Evolutionary conservation across 2,329 filamentous ascomycete genomes (phyloP), one percentile per base, ranked within the genome.

Genomic region (Cladorrhinum sp.): DNA sequence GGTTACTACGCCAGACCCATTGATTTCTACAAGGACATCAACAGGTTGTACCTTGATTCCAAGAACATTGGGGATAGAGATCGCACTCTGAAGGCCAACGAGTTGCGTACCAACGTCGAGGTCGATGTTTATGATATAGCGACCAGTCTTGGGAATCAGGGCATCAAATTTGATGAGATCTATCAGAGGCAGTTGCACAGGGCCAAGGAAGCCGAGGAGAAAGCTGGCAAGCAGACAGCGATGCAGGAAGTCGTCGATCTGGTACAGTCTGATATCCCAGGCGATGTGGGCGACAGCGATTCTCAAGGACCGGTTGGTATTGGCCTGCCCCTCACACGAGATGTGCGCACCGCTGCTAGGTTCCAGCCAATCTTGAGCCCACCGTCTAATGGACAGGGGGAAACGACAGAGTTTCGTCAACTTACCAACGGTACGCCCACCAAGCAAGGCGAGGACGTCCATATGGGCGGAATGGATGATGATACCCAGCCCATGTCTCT

Each of bases 1-100:
- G 95, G 95, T 4, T 99, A 92, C 75, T 99, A 99, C 75, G 91
- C 92, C 68, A 86, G 93, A 10, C 91, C 93, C 0, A 88, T 88
- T 68, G 94, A 97, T 72, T 99, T 97, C 71, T 76, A 96, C 55
- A 87, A 87, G 46, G 95, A 99, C 72, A 91, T 98, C 69, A 91
- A 89, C 72, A 85, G 88, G 36, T 79, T 99, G 4, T 88, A 89
- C 21, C 94, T 91, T 72, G 95, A 99, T 75, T 88, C 93, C 10
- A 90, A 87, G 71, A 87, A 86, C 10, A 84, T 87, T 61, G 91
- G 89, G n/a, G 94, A 98, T 69, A 86, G 88, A 68, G 90, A 96
- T 64, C 83, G 92, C 46, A 86, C 88, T 1, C 78, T 97, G 57
- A 95, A 93, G 73, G 93, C 92, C 1, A 96, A 96, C 62, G 95